These are phyloP conservation scores for Torulaspora microellipsoides DNA, from an alignment of 805 yeast species.

Conservation along the genomic window DNA sequence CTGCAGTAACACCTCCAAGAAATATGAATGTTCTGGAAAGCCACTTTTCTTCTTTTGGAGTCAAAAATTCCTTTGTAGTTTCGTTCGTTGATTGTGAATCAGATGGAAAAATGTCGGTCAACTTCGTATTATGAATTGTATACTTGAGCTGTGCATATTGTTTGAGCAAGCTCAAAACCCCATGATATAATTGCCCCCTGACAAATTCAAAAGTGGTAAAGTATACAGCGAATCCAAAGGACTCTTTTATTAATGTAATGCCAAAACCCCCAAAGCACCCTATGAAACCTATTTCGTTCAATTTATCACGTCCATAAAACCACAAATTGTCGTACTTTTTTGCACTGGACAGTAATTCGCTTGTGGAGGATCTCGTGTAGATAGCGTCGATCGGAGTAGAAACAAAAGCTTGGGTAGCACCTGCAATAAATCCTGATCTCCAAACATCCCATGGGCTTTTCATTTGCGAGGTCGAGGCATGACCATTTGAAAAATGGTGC, in stretches of 20 bases:
- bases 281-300: constrained; percentile 66
- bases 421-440: constrained; percentile 81
- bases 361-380: constrained; percentile 71
- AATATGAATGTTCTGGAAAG: constrained; percentile 41
- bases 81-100: constrained; percentile 19
- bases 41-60: constrained; percentile 27
- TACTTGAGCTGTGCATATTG: constrained; percentile 41
- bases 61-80: constrained; percentile 21
- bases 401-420: constrained; percentile 79
- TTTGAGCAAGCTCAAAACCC: constrained; percentile 43
- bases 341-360: constrained; percentile 61
- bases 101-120: constrained; percentile 21
- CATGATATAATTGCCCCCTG: constrained; percentile 59
- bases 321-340: constrained; percentile 63
- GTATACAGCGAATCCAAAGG: constrained; percentile 76
- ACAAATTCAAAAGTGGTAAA: constrained; percentile 76
- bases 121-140: constrained; percentile 19
- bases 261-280: constrained; percentile 90
- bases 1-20: constrained; percentile 85
- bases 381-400: constrained; percentile 95
- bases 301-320: constrained; percentile 65
- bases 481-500: constrained; percentile 17
- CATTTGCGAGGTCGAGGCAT: constrained; percentile 21
- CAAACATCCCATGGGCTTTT: constrained; percentile 49
- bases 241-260: constrained; percentile 73